phyloP scores from a whole-genome alignment of 2,329 filamentous ascomycete species.

The Neopestalotiopsis clavispora region DNA sequence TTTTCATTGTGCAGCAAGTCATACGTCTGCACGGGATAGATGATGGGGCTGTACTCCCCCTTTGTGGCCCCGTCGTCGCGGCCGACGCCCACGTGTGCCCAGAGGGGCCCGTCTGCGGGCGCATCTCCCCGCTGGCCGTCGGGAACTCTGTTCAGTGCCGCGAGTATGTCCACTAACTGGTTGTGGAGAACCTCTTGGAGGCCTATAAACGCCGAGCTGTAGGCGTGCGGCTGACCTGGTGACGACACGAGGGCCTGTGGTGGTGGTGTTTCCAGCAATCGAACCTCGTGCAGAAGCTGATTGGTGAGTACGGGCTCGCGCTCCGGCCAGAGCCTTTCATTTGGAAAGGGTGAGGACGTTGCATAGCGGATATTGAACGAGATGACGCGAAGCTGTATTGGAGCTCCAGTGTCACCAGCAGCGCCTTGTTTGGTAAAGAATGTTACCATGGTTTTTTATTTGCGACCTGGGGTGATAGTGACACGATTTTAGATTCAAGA shows the following conservation, averaged over 20 bases:
- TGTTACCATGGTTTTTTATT: not conserved
- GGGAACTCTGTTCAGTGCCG: not conserved
- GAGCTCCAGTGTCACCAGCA: not conserved
- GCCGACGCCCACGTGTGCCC: constrained; percentile 69
- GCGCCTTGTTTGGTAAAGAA: not conserved
- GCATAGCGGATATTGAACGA: constrained; percentile 75
- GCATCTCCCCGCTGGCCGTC: constrained; percentile 32
- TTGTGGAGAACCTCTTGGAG: constrained; percentile 70
- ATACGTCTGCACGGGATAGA: constrained; percentile 71
- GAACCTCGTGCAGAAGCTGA: constrained; percentile 45
- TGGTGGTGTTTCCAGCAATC: constrained; percentile 26
- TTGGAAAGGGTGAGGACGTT: constrained; percentile 51
- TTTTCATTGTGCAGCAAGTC: constrained; percentile 63
- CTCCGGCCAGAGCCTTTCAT: constrained; percentile 64
- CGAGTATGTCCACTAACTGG: constrained; percentile 63
- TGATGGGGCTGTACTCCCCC: constrained; percentile 84
- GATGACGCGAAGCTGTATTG: constrained; percentile 55
- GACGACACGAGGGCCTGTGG: constrained; percentile 51
- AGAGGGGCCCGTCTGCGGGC: constrained; percentile 54
- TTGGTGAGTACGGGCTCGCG: constrained; percentile 60
- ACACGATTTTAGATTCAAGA: too few relatives aligned
- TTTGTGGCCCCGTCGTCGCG: constrained; percentile 66
- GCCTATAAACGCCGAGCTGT: constrained; percentile 57
- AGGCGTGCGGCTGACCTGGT: constrained; percentile 50
- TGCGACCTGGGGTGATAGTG: not conserved